Evolutionary conservation across 768 basidiomycete species (phyloP).

Genomic region (Obba rivulosa): DNA sequence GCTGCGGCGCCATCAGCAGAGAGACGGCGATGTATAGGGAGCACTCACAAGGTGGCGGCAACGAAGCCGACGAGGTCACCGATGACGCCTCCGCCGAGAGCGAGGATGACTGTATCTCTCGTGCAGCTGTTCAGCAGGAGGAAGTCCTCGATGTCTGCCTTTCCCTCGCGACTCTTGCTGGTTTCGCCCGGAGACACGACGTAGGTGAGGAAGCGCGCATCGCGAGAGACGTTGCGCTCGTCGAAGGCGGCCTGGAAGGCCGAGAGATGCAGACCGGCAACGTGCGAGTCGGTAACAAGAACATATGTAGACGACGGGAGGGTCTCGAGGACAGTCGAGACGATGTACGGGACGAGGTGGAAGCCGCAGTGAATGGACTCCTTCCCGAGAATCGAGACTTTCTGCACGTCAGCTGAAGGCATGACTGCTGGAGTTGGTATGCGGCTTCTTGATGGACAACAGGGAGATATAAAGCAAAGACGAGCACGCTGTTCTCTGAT

Average conservation of each 20-base stretch:
- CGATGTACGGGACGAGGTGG: slow-evolving; percentile 86
- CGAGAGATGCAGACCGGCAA: slow-evolving; percentile 74
- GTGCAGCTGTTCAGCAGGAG: slow-evolving; percentile 85
- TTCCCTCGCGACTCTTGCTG: slow-evolving; percentile 86
- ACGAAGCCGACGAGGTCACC: slow-evolving; percentile 97
- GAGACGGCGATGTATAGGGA: neutral
- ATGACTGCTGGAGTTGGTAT: slow-evolving; percentile 6
- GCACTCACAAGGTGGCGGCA: slow-evolving; percentile 88
- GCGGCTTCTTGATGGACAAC: too few species aligned
- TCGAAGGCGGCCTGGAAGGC: slow-evolving; percentile 66
- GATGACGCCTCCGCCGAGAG: slow-evolving; percentile 94
- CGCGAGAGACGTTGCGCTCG: slow-evolving; percentile 18
- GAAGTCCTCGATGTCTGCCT: slow-evolving; percentile 93
- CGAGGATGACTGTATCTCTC: slow-evolving; percentile 87
- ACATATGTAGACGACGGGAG: slow-evolving; percentile 84
- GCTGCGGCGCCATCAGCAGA: slow-evolving; percentile 36
- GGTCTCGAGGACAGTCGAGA: slow-evolving; percentile 58
- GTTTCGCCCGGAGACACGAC: slow-evolving; percentile 89
- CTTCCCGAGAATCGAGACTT: slow-evolving; percentile 79
- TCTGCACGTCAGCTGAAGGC: slow-evolving; percentile 50
- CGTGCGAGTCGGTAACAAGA: slow-evolving; percentile 87
- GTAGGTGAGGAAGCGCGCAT: slow-evolving; percentile 69
- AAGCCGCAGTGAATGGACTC: slow-evolving; percentile 93
- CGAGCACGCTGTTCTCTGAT: too few species aligned
- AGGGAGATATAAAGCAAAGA: too few species aligned